Evolutionary conservation across 1,284 basidiomycete genomes (phyloP).

Genomic region (Lignosus rhinocerotis): DNA sequence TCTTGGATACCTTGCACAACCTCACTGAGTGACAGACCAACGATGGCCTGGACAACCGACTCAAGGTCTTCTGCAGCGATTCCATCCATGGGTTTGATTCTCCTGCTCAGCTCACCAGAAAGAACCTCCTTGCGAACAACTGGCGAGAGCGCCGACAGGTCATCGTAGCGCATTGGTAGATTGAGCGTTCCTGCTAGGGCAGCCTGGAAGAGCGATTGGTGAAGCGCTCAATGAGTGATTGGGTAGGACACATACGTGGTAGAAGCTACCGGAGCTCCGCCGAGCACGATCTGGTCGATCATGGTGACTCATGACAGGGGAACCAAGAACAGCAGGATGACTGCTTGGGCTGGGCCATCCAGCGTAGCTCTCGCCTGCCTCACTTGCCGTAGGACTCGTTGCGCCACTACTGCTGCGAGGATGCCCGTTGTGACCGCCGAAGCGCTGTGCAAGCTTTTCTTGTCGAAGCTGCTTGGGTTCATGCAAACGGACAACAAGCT

Average conservation of each 20-base stretch:
- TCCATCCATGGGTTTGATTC: constrained; percentile 58
- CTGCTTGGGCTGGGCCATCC: constrained; percentile 75
- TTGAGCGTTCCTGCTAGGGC: constrained; percentile 76
- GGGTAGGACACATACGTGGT: constrained; percentile 51
- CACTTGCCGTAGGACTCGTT: constrained; percentile 78
- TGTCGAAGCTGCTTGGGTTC: constrained; percentile 88
- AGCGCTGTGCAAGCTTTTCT: constrained; percentile 83
- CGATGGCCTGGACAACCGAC: constrained; percentile 66
- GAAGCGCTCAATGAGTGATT: not conserved
- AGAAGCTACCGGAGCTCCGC: constrained; percentile 81
- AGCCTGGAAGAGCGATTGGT: constrained; percentile 46
- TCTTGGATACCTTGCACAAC: constrained; percentile 78
- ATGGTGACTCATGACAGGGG: constrained; percentile 51
- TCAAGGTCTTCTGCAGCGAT: constrained; percentile 60
- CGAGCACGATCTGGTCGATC: constrained; percentile 66
- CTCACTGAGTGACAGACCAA: constrained; percentile 69
- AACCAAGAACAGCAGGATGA: constrained; percentile 49
- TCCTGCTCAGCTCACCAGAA: constrained; percentile 76
- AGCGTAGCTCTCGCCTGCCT: constrained; percentile 70
- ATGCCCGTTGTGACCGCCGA: constrained; percentile 70
- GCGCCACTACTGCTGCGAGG: constrained; percentile 77
- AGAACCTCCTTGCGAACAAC: constrained; percentile 84
- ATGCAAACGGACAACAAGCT: constrained; percentile 83
- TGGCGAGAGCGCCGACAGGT: constrained; percentile 75
- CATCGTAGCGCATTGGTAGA: constrained; percentile 79